Base-by-base conservation (phyloP, 1,284 basidiomycete species). In the Schizopora paradoxa region DNA sequence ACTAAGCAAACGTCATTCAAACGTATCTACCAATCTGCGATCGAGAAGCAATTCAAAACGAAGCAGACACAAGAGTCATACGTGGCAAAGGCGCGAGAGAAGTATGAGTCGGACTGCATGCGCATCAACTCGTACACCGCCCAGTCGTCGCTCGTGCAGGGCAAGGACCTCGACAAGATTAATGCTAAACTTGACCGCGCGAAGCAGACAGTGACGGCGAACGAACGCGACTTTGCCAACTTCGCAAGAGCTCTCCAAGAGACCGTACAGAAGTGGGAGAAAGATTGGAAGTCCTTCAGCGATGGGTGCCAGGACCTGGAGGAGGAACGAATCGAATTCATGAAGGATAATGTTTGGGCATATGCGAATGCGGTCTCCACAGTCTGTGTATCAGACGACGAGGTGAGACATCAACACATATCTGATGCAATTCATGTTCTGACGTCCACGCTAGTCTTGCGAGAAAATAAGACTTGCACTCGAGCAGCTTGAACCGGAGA, bases 61-160 rank as follows among this genome's bases (percentile, higher is more conserved):
- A 93, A 94, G 61, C 82, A 86, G 57, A 75, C 80, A 5, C 89
- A 92, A 56, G 90, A 94, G 58, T 72, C 74, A 16, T 83, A 92
- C 55, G 91, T 93, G 26, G 72, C 74, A 54, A 92, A 91, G 65
- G 90, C 95, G 1, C 81, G 90, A 52, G 91, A 96, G 62, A 91
- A 93, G 61, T 99, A 98, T 68, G 92, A 97, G 64, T 74, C 77
- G 44, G 93, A 98, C 61, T 97, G 94, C 64, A 75, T 96, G 51
- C 82, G 86, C 51, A 94, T 98, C 74, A 98, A 98, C 63, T 87
- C 91, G 6, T 94, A 89, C 63, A 95, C 93, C 3, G 95, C 95
- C 1, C 93, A 97, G 66, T 82, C 86, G 43, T 88, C 89, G 5
- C 76, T 99, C 7, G 85, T 93, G 16, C 95, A 99, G 65, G 96